A percentile compares a stretch with the other conserved stretches of the same genome.
These are phyloP conservation scores for Zoysia matrella DNA, from an alignment of 202 grass and related monocot species.

Conservation along the genomic window DNA sequence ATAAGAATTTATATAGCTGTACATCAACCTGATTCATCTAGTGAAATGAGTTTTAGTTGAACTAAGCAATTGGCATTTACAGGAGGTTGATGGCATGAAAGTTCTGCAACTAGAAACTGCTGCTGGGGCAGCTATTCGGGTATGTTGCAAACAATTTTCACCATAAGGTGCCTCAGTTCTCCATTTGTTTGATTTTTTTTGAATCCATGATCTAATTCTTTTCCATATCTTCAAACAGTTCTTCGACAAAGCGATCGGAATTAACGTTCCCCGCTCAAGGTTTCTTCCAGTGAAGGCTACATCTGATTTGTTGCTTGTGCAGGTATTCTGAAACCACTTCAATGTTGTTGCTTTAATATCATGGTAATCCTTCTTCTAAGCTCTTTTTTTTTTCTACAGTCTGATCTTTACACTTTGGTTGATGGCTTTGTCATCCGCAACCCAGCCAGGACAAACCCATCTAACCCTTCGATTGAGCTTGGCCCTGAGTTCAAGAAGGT, in stretches of 20 bases:
- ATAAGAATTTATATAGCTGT: neutral
- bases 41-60: conserved; percentile 11
- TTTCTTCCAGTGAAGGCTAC: too few species aligned
- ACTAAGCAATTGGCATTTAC: neutral
- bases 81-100: too few species aligned
- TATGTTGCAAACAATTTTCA: neutral
- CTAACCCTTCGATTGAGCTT: conserved; percentile 62
- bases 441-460: too few species aligned
- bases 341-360: conserved; percentile 24
- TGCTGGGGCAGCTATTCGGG: too few species aligned
- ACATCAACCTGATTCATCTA: neutral
- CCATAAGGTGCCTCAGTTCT: neutral
- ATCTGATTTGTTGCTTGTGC: conserved; percentile 75
- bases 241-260: conserved; percentile 89
- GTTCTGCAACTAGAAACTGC: too few species aligned
- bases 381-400: conserved; percentile 55
- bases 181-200: conserved; percentile 12
- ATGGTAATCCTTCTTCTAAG: conserved; percentile 22
- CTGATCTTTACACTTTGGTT: conserved; percentile 26
- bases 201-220: conserved; percentile 17
- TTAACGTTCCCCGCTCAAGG: too few species aligned
- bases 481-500: conserved; percentile 99
- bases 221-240: conserved; percentile 59
- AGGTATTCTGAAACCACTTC: conserved; percentile 59
- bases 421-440: too few species aligned